Conservation (phyloP, 306 rosid species). For the Albizia julibrissin region DNA sequence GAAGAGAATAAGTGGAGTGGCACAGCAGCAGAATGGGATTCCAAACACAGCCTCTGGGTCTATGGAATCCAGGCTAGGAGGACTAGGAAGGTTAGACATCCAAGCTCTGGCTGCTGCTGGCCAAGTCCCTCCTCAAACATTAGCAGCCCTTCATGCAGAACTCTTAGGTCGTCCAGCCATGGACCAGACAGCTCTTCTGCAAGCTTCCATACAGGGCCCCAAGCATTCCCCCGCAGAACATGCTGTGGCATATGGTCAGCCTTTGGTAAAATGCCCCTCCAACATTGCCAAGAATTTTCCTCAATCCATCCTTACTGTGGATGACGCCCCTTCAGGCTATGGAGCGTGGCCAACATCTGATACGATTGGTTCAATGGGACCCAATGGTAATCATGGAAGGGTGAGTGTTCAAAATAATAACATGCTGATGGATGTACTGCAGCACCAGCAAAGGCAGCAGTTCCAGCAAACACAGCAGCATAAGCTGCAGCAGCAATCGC, state of each 20-base stretch:
- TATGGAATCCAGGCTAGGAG: conserved; percentile 55
- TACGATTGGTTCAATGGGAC: conserved; percentile 39
- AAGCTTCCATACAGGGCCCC: conserved; percentile 49
- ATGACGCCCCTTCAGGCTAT: conserved; percentile 47
- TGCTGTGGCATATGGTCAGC: conserved; percentile 52
- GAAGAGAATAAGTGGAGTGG: conserved; percentile 62
- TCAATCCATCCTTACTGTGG: conserved; percentile 45
- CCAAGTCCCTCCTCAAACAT: conserved; percentile 75
- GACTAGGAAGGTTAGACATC: conserved; percentile 50
- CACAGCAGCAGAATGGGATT: conserved; percentile 67
- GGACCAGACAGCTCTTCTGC: conserved; percentile 60
- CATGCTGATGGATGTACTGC: conserved; percentile 45
- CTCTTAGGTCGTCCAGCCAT: conserved; percentile 60
- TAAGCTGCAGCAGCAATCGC: conserved; percentile 39
- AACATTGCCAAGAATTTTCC: conserved; percentile 46
- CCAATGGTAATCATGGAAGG: conserved; percentile 42
- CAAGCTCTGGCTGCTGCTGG: conserved; percentile 71
- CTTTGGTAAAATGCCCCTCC: conserved; percentile 47
- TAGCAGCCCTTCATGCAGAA: conserved; percentile 75
- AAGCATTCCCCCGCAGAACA: conserved; percentile 49
- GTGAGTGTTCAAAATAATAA: conserved; percentile 42
- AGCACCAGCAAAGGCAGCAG: conserved; percentile 39
- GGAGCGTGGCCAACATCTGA: conserved; percentile 55
- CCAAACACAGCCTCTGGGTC: conserved; percentile 55
- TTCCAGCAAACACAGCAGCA: conserved; percentile 29